Percentiles rank a stretch among this genome's conserved stretches.
Conservation (phyloP, 2,329 filamentous ascomycete genomes). For the Cytospora leucostoma region DNA sequence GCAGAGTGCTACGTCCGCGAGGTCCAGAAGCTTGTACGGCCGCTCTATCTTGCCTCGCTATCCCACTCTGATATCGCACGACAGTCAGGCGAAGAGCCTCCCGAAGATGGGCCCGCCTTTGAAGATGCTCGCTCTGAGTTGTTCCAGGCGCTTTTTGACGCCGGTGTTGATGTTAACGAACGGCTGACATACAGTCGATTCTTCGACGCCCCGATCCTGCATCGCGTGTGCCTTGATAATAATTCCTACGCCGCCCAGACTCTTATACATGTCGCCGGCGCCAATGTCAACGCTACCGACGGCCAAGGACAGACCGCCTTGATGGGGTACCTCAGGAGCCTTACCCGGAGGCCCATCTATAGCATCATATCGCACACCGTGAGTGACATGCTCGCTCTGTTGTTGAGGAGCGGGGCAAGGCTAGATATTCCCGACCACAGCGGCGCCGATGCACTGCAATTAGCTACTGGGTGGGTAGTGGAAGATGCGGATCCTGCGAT, state of each 20-base stretch:
- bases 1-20: constrained; percentile 1
- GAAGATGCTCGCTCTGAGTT: constrained; percentile 30
- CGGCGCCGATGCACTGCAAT: neutral
- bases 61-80: constrained; percentile 31
- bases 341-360: neutral
- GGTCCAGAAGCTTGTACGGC: constrained; percentile 22
- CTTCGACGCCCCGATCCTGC: constrained; percentile 1
- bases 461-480: neutral
- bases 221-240: constrained; percentile 4
- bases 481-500: neutral
- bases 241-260: constrained; percentile 22
- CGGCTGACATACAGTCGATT: constrained; percentile 26
- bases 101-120: constrained; percentile 30
- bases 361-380: neutral
- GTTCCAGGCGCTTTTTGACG: constrained; percentile 29
- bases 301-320: constrained; percentile 28
- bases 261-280: constrained; percentile 27
- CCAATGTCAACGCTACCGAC: constrained; percentile 31
- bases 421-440: neutral
- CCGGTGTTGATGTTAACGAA: constrained; percentile 30
- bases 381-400: neutral
- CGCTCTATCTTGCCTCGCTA: constrained; percentile 31
- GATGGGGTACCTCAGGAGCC: constrained; percentile 2
- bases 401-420: constrained; percentile 1
- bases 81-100: constrained; percentile 28